Evolutionary conservation across 2,329 filamentous ascomycete genomes (phyloP), one percentile per base, ranked within the genome.

Genomic region (Paraconiothyrium sp.): DNA sequence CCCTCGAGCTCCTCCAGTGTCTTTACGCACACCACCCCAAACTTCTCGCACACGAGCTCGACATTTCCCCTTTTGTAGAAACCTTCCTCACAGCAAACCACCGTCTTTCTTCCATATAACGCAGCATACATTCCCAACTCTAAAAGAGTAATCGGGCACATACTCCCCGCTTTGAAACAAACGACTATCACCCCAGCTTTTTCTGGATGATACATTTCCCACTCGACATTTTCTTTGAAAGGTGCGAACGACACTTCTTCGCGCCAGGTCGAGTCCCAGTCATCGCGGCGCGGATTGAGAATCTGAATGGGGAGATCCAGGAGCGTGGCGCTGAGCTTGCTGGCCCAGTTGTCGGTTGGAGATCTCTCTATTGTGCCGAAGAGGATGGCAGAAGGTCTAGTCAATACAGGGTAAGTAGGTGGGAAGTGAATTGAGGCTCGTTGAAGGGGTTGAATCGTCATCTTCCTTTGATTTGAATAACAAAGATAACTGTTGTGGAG

Each of bases 1-100:
- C 72, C 64, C 24, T 63, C 65, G 60, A 88, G 67, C 20, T 80
- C 79, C 1, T 79, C 78, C 24, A 71, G 80, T 2, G 79, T 79
- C 35, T 84, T 68, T 32, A 84, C 67, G 59, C 87, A 69, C 43
- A 78, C 69, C 9, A 88, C 74, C 0, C 76, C 80, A 65, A 82
- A 84, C 59, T 78, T 80, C 61, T 37, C 52, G 64, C 82, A 84
- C 6, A 89, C 82, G 14, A 88, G 78, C 72, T 87, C 80, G 51
- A 91, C 87, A 68, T 90, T 88, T 0, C 88, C 89, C 49, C 81
- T 83, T 76, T 89, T 89, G 68, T 75, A 81, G 66, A 87, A 90
- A 0, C 82, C 84, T 32, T 81, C 71, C 1, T 82, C 80, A 59
- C 84, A 87, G 34, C 83, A 83, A 1, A 89, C 86, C 16, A 89